Conservation (phyloP, 768 basidiomycete genomes). For the Macrocybe gigantea region DNA sequence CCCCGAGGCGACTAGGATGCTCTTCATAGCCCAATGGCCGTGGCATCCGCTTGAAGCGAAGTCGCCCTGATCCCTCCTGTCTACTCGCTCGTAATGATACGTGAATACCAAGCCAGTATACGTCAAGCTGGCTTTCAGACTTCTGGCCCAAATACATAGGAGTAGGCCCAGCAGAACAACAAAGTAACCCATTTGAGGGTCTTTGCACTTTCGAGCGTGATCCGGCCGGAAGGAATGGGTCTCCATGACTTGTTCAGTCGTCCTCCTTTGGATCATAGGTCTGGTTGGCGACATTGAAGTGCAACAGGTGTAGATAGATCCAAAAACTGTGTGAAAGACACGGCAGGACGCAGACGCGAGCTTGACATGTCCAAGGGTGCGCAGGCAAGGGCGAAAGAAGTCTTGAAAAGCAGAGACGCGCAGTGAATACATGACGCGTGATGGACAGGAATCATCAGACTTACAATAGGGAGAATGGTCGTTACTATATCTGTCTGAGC, state of each 20-base stretch:
- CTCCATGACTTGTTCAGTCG: conserved; percentile 38
- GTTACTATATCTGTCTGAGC: conserved; percentile 42
- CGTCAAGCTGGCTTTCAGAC: conserved; percentile 25
- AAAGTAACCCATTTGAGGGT: conserved; percentile 29
- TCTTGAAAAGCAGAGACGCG: conserved; percentile 8
- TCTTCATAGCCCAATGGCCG: conserved; percentile 31
- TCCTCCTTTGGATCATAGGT: conserved; percentile 37
- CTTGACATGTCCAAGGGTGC: conserved; percentile 10
- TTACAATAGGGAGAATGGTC: conserved; percentile 39
- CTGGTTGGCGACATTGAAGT: conserved; percentile 41
- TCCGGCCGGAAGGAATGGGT: conserved; percentile 38
- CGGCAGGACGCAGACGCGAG: conserved; percentile 12
- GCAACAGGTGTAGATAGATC: conserved; percentile 41
- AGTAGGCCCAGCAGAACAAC: conserved; percentile 17
- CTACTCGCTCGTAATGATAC: conserved; percentile 28
- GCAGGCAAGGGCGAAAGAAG: conserved; percentile 17
- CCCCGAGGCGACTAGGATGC: conserved; percentile 31
- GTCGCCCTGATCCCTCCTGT: no score
- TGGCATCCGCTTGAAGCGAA: conserved; percentile 15
- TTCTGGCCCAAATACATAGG: conserved; percentile 22
- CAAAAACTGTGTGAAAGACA: conserved; percentile 28
- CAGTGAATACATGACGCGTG: neutral
- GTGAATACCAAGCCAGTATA: conserved; percentile 24
- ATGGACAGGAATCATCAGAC: conserved; percentile 6
- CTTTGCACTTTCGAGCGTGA: conserved; percentile 29